Base-by-base conservation (phyloP, 1,284 basidiomycete species). In the Coriolopsis trogii region DNA sequence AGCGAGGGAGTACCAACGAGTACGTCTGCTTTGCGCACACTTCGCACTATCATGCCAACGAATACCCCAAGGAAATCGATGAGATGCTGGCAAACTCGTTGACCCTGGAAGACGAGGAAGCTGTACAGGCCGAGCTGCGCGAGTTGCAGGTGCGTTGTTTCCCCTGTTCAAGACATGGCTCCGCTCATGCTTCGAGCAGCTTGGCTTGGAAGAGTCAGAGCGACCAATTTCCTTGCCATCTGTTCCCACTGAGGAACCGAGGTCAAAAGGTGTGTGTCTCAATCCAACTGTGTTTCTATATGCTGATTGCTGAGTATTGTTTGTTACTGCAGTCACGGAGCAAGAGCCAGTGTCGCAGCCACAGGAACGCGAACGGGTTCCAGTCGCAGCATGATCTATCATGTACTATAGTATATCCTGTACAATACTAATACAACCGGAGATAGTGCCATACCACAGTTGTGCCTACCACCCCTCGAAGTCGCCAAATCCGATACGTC, bases 1-100 rank as follows among this genome's bases (percentile, higher is more conserved):
- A 66, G 96, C 93, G 1, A 80, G 91, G 58, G 93, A 87, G 54
- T 98, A 98, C 70, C 95, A 99, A 69, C 74, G 80, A 66, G 95
- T 95, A 56, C 45, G 85, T 72, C 21, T 13, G 20, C 44, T 18
- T 24, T 43, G 18, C 10, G 20, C 25, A 29, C 9, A 20, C 24
- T 34, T 38, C 16, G 25, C n/a, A 28, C 15, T 16, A 18, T 46
- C 44, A 34, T 39, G n/a, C n/a, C n/a, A n/a, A n/a, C n/a, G n/a
- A n/a, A n/a, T n/a, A n/a, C n/a, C n/a, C n/a, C n/a, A n/a, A 62
- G 93, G 96, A 99, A 81, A 89, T 99, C 56, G 84, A 91, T 63
- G 88, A 93, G 66, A 85, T 95, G 75, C 77, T 99, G 15, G 82
- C 88, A 30, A 90, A 89, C 56, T 85, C 78, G 28, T 82, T 99